phyloP scores from a whole-genome alignment of 805 yeast species.

The Barnettozyma sp. region DNA sequence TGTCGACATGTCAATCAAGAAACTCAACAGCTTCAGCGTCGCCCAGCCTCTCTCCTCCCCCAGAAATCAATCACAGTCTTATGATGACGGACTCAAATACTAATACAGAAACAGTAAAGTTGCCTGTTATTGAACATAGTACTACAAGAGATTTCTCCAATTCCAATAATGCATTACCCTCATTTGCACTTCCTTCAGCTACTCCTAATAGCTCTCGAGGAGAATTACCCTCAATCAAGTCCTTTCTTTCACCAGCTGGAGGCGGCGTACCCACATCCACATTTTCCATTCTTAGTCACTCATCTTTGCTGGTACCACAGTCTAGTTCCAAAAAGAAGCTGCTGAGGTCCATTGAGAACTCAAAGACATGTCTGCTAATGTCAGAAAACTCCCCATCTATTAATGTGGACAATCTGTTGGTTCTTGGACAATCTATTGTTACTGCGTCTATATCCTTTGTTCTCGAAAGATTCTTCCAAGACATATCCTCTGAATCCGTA shows the following conservation, averaged over 20 bases:
- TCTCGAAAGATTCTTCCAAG: constrained; percentile 55
- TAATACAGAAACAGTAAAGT: too few relatives aligned
- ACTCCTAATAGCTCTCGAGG: too few relatives aligned
- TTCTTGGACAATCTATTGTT: constrained; percentile 52
- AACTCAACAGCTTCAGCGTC: constrained; percentile 1
- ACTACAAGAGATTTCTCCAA: too few relatives aligned
- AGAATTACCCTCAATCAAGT: constrained; percentile 8
- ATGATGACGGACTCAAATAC: too few relatives aligned
- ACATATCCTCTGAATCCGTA: constrained; percentile 47
- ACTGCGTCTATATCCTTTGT: constrained; percentile 51
- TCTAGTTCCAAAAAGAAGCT: constrained; percentile 29
- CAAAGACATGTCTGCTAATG: constrained; percentile 54
- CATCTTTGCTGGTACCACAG: too few relatives aligned
- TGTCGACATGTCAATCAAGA: not conserved
- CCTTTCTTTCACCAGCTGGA: constrained; percentile 4
- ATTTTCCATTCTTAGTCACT: too few relatives aligned
- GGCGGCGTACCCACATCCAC: too few relatives aligned
- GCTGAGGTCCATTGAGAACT: constrained; percentile 46
- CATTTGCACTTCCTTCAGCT: too few relatives aligned
- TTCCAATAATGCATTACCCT: too few relatives aligned
- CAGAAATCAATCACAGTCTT: not conserved
- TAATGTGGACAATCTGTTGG: constrained; percentile 40
- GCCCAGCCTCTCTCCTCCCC: not conserved
- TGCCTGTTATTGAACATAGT: too few relatives aligned
- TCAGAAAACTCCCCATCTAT: constrained; percentile 21